Evolutionary conservation across 2,329 filamentous ascomycete genomes (phyloP), one percentile per base, ranked within the genome.

Genomic region (Botryotinia calthae): DNA sequence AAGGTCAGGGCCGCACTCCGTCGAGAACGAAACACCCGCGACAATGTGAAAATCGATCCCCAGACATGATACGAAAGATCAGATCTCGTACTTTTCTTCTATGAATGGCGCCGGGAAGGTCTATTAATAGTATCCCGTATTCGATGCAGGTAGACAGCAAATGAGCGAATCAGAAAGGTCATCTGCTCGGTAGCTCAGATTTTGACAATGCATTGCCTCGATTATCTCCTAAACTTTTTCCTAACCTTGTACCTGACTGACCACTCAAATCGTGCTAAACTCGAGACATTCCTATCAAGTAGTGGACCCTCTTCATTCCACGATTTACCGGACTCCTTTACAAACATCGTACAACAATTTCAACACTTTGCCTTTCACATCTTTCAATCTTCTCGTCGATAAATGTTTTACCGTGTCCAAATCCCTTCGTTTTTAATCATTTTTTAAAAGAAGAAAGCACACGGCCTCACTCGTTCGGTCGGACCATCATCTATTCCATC

Each of bases 401-500:
- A n/a, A 31, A 44, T 34, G 28, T 34, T 20, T 37, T 37, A 34
- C 63, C 37, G 20, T 48, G 25, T 65, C 14, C 48, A 48, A 48
- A 37, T 65, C 31, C 63, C 44, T 65, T 65, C 63, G 44, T 48
- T 65, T 48, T 48, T 0, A 56, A n/a, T 34, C 31, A n/a, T 44
- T 59, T 28, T 59, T n/a, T 34, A 1, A 56, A 56, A 28, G 37
- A 56, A 67, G 28, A 44, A 14, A 22, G 3, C 25, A 68, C 22
- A 46, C 67, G 67, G 20, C 67, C 67, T 70, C 67, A 70, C 40
- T 70, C 67, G 67, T 70, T 70, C 40, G 67, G 67, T 70, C 67
- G 67, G 31, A 22, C 51, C 37, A 46, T 44, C 20, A 37, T 46
- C 31, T 34, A 46, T 44, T n/a, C 28, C 7, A 62, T 62, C 34